These are phyloP conservation scores for Trifolium dubium DNA, from an alignment of 306 rosid genomes.

Conservation along the genomic window DNA sequence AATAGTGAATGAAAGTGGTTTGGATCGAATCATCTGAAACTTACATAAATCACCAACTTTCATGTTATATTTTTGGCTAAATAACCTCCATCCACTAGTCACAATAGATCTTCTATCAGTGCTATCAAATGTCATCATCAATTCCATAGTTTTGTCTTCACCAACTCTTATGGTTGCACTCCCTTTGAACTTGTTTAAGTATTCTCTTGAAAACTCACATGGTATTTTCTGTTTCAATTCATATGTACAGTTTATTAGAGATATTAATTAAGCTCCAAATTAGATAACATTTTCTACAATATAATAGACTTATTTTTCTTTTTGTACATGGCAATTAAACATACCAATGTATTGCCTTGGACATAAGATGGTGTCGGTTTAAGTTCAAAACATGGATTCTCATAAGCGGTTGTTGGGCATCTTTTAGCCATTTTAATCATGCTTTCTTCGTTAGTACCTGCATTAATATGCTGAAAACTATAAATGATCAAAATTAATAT, in stretches of 20 bases:
- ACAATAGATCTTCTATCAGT: background rate
- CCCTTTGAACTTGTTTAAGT: background rate
- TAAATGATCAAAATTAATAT: no score
- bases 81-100: background rate
- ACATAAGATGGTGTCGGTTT: background rate
- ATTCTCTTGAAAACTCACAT: background rate
- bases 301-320: no score
- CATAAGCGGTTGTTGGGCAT: background rate
- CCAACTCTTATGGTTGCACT: background rate
- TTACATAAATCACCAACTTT: background rate
- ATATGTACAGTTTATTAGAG: no score
- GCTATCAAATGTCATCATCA: background rate
- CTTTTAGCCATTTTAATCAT: background rate
- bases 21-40: background rate
- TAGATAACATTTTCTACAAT: background rate
- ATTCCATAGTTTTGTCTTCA: background rate
- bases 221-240: conserved; percentile 5
- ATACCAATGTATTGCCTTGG: background rate
- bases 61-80: background rate
- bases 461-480: no score
- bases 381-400: background rate
- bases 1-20: background rate
- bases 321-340: background rate
- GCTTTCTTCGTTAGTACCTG: background rate
- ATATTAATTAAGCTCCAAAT: background rate